phyloP scores from a whole-genome alignment of 1,139 yeast species.

The Diutina rugosa region DNA sequence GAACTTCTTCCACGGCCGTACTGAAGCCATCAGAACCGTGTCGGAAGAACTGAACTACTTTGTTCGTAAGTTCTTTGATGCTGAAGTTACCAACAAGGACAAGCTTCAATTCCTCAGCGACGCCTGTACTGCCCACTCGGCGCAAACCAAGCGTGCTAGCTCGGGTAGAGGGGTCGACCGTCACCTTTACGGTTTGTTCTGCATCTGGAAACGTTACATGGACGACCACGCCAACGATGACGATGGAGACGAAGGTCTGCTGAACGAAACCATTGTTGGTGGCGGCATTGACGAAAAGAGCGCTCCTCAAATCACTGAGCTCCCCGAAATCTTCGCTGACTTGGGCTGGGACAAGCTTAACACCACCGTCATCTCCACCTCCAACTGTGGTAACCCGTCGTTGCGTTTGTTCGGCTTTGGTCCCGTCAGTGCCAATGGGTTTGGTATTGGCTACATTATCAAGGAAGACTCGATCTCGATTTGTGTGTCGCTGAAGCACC shows the following conservation, averaged over 20 bases:
- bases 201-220: slow-evolving; percentile 75
- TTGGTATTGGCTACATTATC: slow-evolving; percentile 84
- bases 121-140: slow-evolving; percentile 63
- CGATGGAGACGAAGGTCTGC: slow-evolving; percentile 9
- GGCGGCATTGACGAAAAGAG: slow-evolving; percentile 4
- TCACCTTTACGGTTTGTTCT: slow-evolving; percentile 75
- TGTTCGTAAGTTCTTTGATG: slow-evolving; percentile 77
- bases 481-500: slow-evolving; percentile 81
- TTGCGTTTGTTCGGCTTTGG: slow-evolving; percentile 85
- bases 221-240: slow-evolving; percentile 12
- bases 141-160: slow-evolving; percentile 56
- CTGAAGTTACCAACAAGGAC: slow-evolving; percentile 40
- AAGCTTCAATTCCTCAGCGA: slow-evolving; percentile 48
- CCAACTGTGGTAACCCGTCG: slow-evolving; percentile 65
- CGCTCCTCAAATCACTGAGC: slow-evolving; percentile 4
- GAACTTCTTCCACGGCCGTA: slow-evolving; percentile 74
- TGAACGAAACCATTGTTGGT: slow-evolving; percentile 9
- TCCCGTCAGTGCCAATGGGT: slow-evolving; percentile 82
- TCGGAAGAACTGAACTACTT: slow-evolving; percentile 69
- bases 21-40: slow-evolving; percentile 84
- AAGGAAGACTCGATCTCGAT: slow-evolving; percentile 76
- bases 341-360: slow-evolving; percentile 57
- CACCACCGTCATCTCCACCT: slow-evolving; percentile 31
- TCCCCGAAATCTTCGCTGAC: slow-evolving; percentile 44
- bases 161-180: slow-evolving; percentile 83